A percentile compares a stretch with the other conserved stretches of the same genome.
These are phyloP conservation scores for Hordeum pubiflorum DNA, from an alignment of 202 grass and related monocot genomes.

Conservation along the genomic window DNA sequence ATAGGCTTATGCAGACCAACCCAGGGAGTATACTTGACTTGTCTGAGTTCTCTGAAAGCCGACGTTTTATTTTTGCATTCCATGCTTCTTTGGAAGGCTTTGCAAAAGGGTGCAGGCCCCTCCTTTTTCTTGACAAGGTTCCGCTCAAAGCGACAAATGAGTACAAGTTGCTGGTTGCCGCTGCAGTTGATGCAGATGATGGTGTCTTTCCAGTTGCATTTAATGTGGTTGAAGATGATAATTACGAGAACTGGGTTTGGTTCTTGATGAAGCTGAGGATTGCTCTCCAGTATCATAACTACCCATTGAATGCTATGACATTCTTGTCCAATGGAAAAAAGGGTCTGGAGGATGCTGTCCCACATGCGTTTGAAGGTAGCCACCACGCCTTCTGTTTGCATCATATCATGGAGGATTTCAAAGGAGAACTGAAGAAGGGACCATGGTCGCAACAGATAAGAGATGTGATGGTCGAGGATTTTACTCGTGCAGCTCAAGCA, in stretches of 20 bases:
- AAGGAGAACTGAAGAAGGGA: conserved; percentile 78
- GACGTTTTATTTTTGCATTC: conserved; percentile 88
- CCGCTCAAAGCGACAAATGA: conserved; percentile 87
- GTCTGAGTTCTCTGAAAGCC: conserved; percentile 66
- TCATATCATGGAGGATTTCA: conserved; percentile 89
- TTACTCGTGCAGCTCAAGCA: conserved; percentile 91
- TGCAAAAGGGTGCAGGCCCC: conserved; percentile 72
- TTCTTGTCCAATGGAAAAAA: conserved; percentile 88
- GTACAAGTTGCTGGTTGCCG: conserved; percentile 77
- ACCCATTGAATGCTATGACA: conserved; percentile 50
- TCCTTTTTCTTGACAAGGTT: conserved; percentile 96
- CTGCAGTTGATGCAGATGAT: conserved; percentile 89
- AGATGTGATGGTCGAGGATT: conserved; percentile 85
- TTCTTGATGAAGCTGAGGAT: conserved; percentile 82
- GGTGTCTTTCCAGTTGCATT: conserved; percentile 92
- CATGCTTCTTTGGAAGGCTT: conserved; percentile 96
- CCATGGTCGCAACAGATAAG: conserved; percentile 81
- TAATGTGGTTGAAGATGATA: conserved; percentile 91
- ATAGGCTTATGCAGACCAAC: conserved; percentile 75
- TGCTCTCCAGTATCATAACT: conserved; percentile 49
- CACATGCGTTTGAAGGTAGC: conserved; percentile 77
- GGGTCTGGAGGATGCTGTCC: conserved; percentile 72
- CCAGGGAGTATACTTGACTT: conserved; percentile 79
- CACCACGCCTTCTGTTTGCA: conserved; percentile 89
- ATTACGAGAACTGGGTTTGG: conserved; percentile 89